These are phyloP conservation scores for Erigeron philadelphicus DNA, from an alignment of 140 eudicot genomes.

Conservation along the genomic window DNA sequence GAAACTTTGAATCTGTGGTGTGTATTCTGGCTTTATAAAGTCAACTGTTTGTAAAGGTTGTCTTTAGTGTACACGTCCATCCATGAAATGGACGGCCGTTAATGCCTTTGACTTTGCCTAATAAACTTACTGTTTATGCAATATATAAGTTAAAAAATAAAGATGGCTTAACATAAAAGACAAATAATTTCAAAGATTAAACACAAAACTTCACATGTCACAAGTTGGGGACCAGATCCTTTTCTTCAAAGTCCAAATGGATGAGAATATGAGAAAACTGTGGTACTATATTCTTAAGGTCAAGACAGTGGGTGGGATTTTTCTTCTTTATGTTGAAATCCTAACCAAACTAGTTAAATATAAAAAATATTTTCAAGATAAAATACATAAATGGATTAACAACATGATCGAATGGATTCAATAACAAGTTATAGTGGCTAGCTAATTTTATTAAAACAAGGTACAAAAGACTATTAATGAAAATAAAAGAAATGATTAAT, in stretches of 20 bases:
- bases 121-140: not conserved
- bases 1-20: slow-evolving; percentile 1
- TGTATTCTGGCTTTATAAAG: slow-evolving; percentile 19
- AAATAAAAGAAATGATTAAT: too few relatives aligned
- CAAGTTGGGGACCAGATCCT: slow-evolving; percentile 9
- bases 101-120: slow-evolving; percentile 17
- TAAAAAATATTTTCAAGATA: not conserved
- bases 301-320: slow-evolving; percentile 13
- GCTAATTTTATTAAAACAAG: too few relatives aligned
- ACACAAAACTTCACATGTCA: slow-evolving; percentile 16
- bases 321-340: slow-evolving; percentile 16
- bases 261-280: slow-evolving; percentile 1
- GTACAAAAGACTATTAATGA: too few relatives aligned
- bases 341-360: not conserved
- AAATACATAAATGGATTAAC: too few relatives aligned
- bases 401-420: too few relatives aligned
- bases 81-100: not conserved
- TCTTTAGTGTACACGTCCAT: not conserved
- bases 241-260: slow-evolving; percentile 7
- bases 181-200: not conserved
- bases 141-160: not conserved
- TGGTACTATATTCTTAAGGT: not conserved
- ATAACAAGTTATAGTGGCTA: too few relatives aligned
- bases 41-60: not conserved
- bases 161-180: not conserved